Evolutionary conservation across 2,329 filamentous ascomycete species (phyloP).

Genomic region (Pezicula radicicola): DNA sequence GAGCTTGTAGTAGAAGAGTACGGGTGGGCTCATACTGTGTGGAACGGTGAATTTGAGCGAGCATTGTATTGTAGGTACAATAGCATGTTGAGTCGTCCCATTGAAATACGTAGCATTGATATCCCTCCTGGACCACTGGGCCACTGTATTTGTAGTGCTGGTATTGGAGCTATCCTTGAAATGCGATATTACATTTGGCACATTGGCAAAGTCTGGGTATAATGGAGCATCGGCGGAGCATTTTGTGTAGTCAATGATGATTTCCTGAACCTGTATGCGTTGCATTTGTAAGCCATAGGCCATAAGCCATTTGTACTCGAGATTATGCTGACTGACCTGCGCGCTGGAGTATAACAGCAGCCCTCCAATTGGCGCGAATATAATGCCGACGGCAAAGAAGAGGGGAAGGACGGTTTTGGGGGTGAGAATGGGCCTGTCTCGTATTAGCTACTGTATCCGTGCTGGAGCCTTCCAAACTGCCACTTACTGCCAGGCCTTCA

Average conservation of each 20-base stretch:
- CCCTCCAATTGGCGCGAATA: constrained; percentile 91
- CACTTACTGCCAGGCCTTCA: constrained; percentile 97
- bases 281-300: not conserved
- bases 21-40: constrained; percentile 73
- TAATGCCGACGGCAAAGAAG: constrained; percentile 86
- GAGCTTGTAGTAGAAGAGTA: constrained; percentile 91
- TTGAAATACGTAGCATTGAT: constrained; percentile 38
- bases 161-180: constrained; percentile 60
- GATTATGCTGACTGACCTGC: constrained; percentile 49
- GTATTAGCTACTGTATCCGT: constrained; percentile 15
- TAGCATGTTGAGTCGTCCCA: constrained; percentile 27
- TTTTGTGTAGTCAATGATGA: constrained; percentile 85
- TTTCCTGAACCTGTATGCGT: constrained; percentile 72
- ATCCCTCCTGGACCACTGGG: constrained; percentile 20
- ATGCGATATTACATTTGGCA: constrained; percentile 61
- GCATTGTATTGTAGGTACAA: constrained; percentile 52
- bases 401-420: constrained; percentile 90
- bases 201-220: constrained; percentile 38
- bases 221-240: constrained; percentile 59
- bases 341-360: constrained; percentile 82
- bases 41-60: constrained; percentile 76
- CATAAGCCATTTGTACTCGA: not conserved
- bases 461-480: constrained; percentile 5
- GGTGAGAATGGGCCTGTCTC: constrained; percentile 79
- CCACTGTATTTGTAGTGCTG: constrained; percentile 19